Percentiles rank a stretch among this genome's conserved stretches.
Conservation (phyloP, 2,329 filamentous ascomycete genomes). For the Cadophora luteo-olivacea region DNA sequence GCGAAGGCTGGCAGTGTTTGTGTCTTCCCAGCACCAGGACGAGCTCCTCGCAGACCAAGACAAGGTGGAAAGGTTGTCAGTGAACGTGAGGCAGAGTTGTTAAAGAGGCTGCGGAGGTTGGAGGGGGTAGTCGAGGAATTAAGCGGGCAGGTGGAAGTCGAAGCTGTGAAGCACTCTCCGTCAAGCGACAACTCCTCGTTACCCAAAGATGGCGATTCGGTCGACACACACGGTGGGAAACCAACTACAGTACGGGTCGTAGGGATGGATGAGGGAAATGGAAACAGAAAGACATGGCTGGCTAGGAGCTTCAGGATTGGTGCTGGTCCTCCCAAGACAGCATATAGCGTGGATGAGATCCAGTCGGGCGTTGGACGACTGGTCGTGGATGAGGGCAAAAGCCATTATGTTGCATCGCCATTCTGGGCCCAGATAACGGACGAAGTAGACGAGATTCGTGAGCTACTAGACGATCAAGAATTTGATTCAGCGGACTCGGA, state of each 20-base stretch:
- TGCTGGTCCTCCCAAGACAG: constrained; percentile 37
- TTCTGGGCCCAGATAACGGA: constrained; percentile 79
- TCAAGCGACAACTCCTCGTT: constrained; percentile 35
- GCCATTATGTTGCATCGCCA: constrained; percentile 76
- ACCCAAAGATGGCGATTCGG: constrained; percentile 34
- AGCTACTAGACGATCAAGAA: constrained; percentile 42
- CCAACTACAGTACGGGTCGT: constrained; percentile 35
- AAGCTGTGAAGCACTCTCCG: constrained; percentile 40
- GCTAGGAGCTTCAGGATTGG: constrained; percentile 36
- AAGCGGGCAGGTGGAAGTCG: constrained; percentile 61
- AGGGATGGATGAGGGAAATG: constrained; percentile 41
- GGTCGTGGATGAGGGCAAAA: constrained; percentile 71
- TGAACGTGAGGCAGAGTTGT: constrained; percentile 70
- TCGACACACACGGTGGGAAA: constrained; percentile 14
- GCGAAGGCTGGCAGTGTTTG: constrained; percentile 73
- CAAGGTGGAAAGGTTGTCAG: constrained; percentile 66
- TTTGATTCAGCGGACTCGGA: constrained; percentile 41
- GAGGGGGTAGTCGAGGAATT: constrained; percentile 78
- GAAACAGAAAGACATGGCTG: constrained; percentile 39
- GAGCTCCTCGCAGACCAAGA: constrained; percentile 58
- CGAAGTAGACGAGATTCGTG: constrained; percentile 54
- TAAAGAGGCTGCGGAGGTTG: constrained; percentile 74
- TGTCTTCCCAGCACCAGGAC: constrained; percentile 76
- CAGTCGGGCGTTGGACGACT: constrained; percentile 63
- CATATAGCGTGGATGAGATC: constrained; percentile 51